Evolutionary conservation across 176 grass and related monocot species (phyloP).

Genomic region (Carex cristatella): DNA sequence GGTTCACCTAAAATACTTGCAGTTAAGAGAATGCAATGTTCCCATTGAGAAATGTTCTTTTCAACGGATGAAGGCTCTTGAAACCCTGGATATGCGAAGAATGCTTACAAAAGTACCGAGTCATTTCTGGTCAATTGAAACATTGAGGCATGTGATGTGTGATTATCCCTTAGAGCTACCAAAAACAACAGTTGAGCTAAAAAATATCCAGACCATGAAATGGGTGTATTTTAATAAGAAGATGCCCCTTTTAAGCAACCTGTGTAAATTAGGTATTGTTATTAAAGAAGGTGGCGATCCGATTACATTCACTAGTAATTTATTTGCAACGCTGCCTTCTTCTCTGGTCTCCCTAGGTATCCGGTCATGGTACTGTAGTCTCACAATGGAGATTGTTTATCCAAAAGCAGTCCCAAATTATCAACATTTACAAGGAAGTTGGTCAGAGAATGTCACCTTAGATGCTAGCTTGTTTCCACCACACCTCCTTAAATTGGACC

Average conservation of each 20-base stretch:
- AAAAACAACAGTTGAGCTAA: background rate
- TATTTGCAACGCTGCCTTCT: background rate
- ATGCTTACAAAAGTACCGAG: background rate
- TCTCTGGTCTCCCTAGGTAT: background rate
- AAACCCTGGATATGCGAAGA: background rate
- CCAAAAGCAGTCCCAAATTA: background rate
- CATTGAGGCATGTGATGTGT: background rate
- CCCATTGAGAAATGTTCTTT: background rate
- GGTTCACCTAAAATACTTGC: background rate
- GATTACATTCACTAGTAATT: background rate
- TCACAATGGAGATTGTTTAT: background rate
- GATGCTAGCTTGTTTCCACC: too few relatives aligned
- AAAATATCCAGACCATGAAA: background rate
- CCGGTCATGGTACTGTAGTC: rapidly evolving
- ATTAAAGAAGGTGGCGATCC: background rate
- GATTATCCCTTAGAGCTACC: background rate
- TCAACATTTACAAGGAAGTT: background rate
- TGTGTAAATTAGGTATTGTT: background rate
- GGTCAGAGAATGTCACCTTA: too few relatives aligned
- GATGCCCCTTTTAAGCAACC: background rate
- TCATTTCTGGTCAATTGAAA: background rate
- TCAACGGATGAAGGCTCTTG: background rate
- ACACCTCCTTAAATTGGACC: too few relatives aligned
- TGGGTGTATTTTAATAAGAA: background rate
- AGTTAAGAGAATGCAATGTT: background rate